These are phyloP conservation scores for Tylopilus sp. DNA, from an alignment of 1,284 basidiomycete species.

Conservation along the genomic window DNA sequence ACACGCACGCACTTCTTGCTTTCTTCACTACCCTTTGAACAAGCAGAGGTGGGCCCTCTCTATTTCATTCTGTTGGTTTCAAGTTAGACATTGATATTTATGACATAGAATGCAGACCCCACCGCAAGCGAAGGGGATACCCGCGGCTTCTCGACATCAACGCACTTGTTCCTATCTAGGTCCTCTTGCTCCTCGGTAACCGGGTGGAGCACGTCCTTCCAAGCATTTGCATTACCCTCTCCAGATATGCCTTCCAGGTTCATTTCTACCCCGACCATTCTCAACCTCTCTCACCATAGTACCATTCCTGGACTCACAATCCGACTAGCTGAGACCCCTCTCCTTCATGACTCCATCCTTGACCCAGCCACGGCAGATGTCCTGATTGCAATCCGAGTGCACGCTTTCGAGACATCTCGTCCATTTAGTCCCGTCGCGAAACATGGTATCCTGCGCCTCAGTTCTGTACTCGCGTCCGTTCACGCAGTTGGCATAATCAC, in stretches of 20 bases:
- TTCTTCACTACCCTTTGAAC: not conserved
- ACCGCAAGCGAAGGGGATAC: not conserved
- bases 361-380: constrained; percentile 13
- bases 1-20: constrained; percentile 4
- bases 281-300: constrained; percentile 10
- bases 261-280: not conserved
- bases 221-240: constrained; percentile 14
- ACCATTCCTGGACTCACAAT: not conserved
- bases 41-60: not conserved
- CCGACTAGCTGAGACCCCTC: not conserved
- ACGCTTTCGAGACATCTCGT: constrained; percentile 1
- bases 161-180: constrained; percentile 16
- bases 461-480: not conserved
- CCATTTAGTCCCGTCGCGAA: not conserved
- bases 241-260: not conserved
- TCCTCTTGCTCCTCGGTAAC: constrained; percentile 1
- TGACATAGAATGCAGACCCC: not conserved
- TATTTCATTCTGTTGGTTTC: not conserved
- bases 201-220: constrained; percentile 13
- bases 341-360: constrained; percentile 12
- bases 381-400: constrained; percentile 10
- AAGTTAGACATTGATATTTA: not conserved
- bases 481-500: constrained; percentile 8
- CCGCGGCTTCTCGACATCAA: constrained; percentile 19
- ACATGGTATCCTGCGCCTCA: constrained; percentile 14